Conservation (phyloP, 257 asterid species). For the Solanum neorickii region DNA sequence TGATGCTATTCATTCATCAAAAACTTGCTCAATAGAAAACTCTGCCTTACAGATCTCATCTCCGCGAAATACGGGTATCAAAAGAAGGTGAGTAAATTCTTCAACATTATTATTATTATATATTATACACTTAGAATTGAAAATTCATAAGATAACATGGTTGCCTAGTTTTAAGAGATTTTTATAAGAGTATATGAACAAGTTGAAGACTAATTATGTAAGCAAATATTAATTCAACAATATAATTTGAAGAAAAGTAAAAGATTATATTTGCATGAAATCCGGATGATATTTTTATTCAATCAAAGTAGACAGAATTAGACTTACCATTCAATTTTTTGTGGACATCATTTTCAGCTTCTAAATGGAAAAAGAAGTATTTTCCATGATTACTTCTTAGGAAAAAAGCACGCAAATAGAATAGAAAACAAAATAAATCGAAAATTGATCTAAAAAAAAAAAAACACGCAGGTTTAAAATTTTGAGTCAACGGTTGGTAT, state of each 20-base stretch:
- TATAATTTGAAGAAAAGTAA: neutral
- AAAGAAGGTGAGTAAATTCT: constrained; percentile 55
- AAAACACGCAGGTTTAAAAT: neutral
- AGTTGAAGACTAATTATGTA: neutral
- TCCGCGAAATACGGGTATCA: constrained; percentile 90
- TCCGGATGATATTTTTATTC: neutral
- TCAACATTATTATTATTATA: neutral
- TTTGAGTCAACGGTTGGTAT: neutral
- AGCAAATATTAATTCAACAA: neutral
- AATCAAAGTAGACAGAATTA: neutral
- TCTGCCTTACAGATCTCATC: constrained; percentile 72
- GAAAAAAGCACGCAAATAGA: neutral
- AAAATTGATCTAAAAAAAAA: neutral
- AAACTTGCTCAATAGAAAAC: constrained; percentile 35
- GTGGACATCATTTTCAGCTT: neutral
- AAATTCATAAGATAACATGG: neutral
- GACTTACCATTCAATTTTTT: neutral
- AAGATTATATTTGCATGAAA: neutral
- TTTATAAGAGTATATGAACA: neutral
- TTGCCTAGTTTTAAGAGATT: neutral
- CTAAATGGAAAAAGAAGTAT: neutral
- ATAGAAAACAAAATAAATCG: neutral
- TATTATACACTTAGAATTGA: neutral
- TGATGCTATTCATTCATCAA: constrained; percentile 27
- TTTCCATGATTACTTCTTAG: neutral